These are phyloP conservation scores for Gyrodon lividus DNA, from an alignment of 768 basidiomycete species.

Conservation along the genomic window DNA sequence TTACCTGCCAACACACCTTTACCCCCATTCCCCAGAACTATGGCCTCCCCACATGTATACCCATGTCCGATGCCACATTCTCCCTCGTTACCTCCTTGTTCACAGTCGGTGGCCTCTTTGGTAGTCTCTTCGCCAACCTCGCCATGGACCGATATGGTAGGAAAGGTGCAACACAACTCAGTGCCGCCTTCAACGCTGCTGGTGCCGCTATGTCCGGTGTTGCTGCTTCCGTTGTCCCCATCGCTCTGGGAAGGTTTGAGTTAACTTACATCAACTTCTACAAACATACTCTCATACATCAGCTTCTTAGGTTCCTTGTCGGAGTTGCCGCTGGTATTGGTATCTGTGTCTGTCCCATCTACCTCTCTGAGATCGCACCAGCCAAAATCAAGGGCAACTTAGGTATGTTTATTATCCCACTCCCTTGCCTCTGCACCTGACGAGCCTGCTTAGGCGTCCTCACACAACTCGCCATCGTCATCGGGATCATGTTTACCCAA, in stretches of 20 bases:
- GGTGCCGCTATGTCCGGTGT: constrained; percentile 69
- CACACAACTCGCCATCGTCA: constrained; percentile 79
- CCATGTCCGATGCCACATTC: constrained; percentile 74
- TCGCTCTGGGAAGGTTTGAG: constrained; percentile 68
- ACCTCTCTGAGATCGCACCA: constrained; percentile 83
- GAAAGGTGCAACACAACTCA: constrained; percentile 61
- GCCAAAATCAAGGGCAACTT: constrained; percentile 69
- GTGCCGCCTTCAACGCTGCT: constrained; percentile 50
- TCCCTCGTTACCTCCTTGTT: constrained; percentile 83
- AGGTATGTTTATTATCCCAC: constrained; percentile 41
- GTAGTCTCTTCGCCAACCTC: constrained; percentile 66
- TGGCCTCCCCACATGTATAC: constrained; percentile 70
- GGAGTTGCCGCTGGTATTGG: constrained; percentile 74
- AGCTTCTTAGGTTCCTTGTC: constrained; percentile 50
- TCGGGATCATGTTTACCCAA: constrained; percentile 88
- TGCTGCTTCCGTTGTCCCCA: constrained; percentile 51
- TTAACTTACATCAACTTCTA: background rate
- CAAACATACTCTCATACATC: background rate
- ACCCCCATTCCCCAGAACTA: constrained; percentile 17
- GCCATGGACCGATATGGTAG: constrained; percentile 73
- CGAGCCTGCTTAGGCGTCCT: constrained; percentile 55
- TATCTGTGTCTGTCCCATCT: constrained; percentile 79
- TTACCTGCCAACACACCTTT: constrained; percentile 59
- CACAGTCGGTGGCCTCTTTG: constrained; percentile 83
- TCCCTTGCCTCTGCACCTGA: background rate